Base-by-base conservation (phyloP, 1,284 basidiomycete genomes). In the Trichosporon asahii region DNA sequence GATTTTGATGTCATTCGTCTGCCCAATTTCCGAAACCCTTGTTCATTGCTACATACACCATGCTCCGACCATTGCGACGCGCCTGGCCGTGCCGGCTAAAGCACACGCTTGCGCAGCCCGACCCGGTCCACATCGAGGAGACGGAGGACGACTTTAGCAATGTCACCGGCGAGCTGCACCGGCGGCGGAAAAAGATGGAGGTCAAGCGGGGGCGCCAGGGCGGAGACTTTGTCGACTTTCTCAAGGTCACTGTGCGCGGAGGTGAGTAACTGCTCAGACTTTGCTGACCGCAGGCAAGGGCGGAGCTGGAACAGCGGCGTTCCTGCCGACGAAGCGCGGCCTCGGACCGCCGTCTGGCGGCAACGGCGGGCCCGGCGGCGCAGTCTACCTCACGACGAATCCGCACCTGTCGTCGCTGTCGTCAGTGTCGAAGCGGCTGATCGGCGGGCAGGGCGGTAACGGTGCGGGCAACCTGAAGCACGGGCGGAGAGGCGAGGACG, bases 311-410 rank as follows among this genome's bases (percentile, higher is more conserved):
- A 91, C 92, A 72, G 90, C 90, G 15, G 91, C 92, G 2, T 93
- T 94, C 75, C 70, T 90, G 92, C 84, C 91, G 90, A 78, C 91
- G 87, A 83, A 88, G 88, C 71, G 68, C 15, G 88, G 90, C 0
- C 88, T 89, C 72, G 93, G 94, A 0, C 92, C 93, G 0, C 92
- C 94, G 0, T 93, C 92, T 11, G 95, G 95, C 1, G 95, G 94
- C 0, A 91, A 91, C 73, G 95, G 95, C 21, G 95, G 94, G 0
- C 87, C 88, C 63, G 95, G 95, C 29, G 94, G 92, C 1, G 89
- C 91, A 73, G 89, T 98, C 35, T 94, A 93, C 80, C 87, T 98
- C 73, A 83, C 89, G 61, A 91, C 94, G 1, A 90, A 90, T 0
- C 85, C 89, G 0, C 86, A 88, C 40, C 84, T 97, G 14, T 92